phyloP scores from a whole-genome alignment of 441 rosid genomes.

The Arabidopsis hybrid region DNA sequence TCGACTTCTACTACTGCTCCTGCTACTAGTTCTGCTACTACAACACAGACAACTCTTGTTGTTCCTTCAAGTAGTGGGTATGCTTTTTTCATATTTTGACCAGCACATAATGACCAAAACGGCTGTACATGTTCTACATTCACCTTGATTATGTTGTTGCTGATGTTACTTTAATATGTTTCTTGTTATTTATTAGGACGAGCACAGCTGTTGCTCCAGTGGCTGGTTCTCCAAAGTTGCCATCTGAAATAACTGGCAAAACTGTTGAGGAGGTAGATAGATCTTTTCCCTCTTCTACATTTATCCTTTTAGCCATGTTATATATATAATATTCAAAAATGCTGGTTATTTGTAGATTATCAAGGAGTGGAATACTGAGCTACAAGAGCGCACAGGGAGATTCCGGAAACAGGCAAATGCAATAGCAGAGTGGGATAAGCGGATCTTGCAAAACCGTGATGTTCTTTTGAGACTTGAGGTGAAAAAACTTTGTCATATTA shows the following conservation, averaged over 20 bases:
- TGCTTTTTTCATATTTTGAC: constrained; percentile 41
- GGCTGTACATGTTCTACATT: constrained; percentile 16
- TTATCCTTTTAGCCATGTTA: neutral
- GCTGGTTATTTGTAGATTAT: constrained; percentile 67
- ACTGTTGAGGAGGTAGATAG: constrained; percentile 87
- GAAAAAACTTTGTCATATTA: constrained; percentile 18
- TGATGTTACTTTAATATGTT: constrained; percentile 36
- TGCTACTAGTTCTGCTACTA: constrained; percentile 51
- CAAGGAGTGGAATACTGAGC: constrained; percentile 94
- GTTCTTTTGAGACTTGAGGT: constrained; percentile 98
- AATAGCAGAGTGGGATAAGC: constrained; percentile 96
- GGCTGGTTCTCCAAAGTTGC: constrained; percentile 70
- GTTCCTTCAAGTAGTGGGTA: constrained; percentile 83
- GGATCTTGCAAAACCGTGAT: constrained; percentile 96
- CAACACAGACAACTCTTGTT: constrained; percentile 63
- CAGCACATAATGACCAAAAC: neutral
- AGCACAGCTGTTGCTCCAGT: constrained; percentile 61
- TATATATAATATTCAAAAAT: neutral
- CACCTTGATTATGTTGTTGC: constrained; percentile 11
- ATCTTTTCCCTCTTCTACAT: constrained; percentile 7
- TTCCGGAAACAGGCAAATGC: constrained; percentile 93
- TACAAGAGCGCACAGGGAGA: constrained; percentile 91
- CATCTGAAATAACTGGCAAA: constrained; percentile 91
- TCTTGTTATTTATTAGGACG: constrained; percentile 52
- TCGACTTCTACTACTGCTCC: constrained; percentile 61